Percentiles rank a stretch among this genome's conserved stretches.
phyloP scores from a whole-genome alignment of 139 green algal species.

The Asterochloris erici region DNA sequence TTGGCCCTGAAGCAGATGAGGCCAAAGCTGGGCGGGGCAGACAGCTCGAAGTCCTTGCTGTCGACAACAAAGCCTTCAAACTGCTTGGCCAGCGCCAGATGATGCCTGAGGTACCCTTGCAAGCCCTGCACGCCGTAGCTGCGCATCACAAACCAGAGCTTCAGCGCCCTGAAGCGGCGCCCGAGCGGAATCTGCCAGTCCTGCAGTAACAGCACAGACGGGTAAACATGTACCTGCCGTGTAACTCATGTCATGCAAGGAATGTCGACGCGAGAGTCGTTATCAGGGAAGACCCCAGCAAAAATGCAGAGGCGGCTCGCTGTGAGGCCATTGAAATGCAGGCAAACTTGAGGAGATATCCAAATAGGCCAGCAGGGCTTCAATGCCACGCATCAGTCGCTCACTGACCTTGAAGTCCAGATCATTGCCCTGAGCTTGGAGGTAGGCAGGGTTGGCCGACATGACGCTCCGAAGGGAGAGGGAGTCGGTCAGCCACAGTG shows the following conservation, averaged over 20 bases:
- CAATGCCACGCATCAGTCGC: neutral
- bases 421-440: constrained; percentile 46
- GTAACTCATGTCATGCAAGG: no score
- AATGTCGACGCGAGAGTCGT: no score
- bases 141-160: constrained; percentile 86
- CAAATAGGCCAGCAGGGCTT: neutral
- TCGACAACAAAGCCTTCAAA: constrained; percentile 37
- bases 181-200: constrained; percentile 81
- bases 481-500: constrained; percentile 64
- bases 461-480: constrained; percentile 56
- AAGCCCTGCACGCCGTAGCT: constrained; percentile 66
- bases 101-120: constrained; percentile 51
- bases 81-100: constrained; percentile 49
- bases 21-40: constrained; percentile 48
- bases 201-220: neutral
- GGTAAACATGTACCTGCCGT: neutral
- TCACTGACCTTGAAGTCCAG: constrained; percentile 62
- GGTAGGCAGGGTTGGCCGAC: constrained; percentile 70
- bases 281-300: no score
- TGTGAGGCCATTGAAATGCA: no score
- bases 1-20: constrained; percentile 64
- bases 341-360: neutral
- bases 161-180: constrained; percentile 64
- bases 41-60: constrained; percentile 55
- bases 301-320: no score